These are phyloP conservation scores for Raddia distichophylla DNA, from an alignment of 176 grass and related monocot genomes.

Conservation along the genomic window DNA sequence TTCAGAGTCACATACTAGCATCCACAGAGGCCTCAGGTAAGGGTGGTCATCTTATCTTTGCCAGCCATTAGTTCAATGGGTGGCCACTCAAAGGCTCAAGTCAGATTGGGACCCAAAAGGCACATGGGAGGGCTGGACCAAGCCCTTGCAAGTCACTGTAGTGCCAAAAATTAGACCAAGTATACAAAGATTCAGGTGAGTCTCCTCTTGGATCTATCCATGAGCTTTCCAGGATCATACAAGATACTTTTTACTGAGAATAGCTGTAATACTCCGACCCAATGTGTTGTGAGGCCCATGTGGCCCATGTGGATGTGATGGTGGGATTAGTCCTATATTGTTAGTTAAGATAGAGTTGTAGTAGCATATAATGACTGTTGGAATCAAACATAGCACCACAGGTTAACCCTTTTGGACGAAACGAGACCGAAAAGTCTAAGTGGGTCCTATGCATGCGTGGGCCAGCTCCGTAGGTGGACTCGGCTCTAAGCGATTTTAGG, in stretches of 20 bases:
- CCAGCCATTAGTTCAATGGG: conserved; percentile 20
- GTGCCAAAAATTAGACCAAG: conserved; percentile 19
- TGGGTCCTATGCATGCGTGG: too few relatives aligned
- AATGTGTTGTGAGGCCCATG: too few relatives aligned
- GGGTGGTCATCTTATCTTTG: background rate
- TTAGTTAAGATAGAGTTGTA: too few relatives aligned
- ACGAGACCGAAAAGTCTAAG: too few relatives aligned
- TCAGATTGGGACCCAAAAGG: conserved; percentile 47
- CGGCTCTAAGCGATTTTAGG: too few relatives aligned
- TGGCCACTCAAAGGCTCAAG: conserved; percentile 26
- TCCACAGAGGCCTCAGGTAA: conserved; percentile 32
- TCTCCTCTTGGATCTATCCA: conserved; percentile 30
- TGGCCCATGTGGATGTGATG: too few relatives aligned
- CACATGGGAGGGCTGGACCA: conserved; percentile 36
- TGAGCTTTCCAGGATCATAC: conserved; percentile 31
- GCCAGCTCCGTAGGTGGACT: too few relatives aligned
- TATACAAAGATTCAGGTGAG: conserved; percentile 32
- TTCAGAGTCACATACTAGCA: background rate
- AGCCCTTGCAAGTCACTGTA: conserved; percentile 34
- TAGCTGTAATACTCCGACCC: too few relatives aligned
- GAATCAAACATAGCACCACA: too few relatives aligned
- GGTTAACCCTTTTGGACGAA: too few relatives aligned
- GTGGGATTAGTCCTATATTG: too few relatives aligned
- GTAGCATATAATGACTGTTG: too few relatives aligned
- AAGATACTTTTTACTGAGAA: conserved; percentile 26